Base-by-base conservation (phyloP, 2,329 filamentous ascomycete species). In the Drechslerella coelobrocha region DNA sequence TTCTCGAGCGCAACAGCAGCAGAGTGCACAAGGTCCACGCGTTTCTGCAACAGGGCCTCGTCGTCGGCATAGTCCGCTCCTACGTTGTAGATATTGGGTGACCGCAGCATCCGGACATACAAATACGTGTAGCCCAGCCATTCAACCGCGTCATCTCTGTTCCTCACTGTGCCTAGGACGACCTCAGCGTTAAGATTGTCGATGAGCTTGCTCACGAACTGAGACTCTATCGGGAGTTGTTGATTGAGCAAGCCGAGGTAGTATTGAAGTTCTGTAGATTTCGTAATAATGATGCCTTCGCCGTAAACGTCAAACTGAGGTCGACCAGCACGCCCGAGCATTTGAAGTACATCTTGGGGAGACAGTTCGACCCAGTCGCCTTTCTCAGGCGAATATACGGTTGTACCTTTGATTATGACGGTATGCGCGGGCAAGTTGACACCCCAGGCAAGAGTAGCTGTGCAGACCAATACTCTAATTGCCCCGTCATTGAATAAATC, bases 41-140 rank as follows among this genome's bases (percentile, higher is more conserved):
- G 89, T 80, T 96, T 96, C 79, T 99, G 95, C 78, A 97, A 93
- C 34, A 99, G 81, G 1, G 90, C 89, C 53, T 89, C 89, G 74
- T 99, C 94, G 61, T 95, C 88, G 76, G 96, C 92, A 75, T 97
- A 99, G 76, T 99, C 95, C 9, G 92, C 88, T 2, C 94, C 94
- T 54, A 99, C 94, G 77, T 94, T 93, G 78, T 99, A 99, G 10
- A 99, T 82, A 0, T 91, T 93, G 34, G 94, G 94, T 1, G 93
- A 97, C 27, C 94, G 88, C 73, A 99, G 85, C 94, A 99, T 99
- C 53, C 94, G 90, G 60, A 99, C 91, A 77, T 96, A 99, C 17
- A 99, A 86, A 78, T 99, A 99, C 0, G 93, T 97, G 79, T 99
- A 99, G 10, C 94, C 93, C 31, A 99, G 85, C 94, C 94, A 99